Percentiles rank a stretch among this genome's conserved stretches.
Conservation (phyloP, 1,284 basidiomycete species). For the Pholiota adiposa region DNA sequence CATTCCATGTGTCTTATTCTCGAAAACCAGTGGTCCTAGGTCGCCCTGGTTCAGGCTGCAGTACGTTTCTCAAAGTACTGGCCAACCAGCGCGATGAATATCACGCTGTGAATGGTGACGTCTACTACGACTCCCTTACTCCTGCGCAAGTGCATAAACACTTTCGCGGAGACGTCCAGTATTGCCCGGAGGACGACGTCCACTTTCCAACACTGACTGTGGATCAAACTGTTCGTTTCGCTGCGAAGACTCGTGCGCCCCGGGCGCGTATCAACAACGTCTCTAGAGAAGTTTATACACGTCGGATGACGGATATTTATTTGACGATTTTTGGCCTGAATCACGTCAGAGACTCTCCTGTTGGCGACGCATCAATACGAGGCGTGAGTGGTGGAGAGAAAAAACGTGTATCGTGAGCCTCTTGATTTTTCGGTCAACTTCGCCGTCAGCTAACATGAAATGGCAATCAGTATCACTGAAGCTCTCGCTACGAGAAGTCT, state of each 20-base stretch:
- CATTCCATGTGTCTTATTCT: not conserved
- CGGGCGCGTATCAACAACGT: conserved; percentile 45
- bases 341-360: conserved; percentile 61
- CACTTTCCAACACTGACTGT: conserved; percentile 82
- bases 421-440: not conserved
- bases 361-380: conserved; percentile 77
- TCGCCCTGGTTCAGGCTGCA: conserved; percentile 72
- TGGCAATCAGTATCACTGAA: conserved; percentile 30
- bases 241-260: conserved; percentile 65
- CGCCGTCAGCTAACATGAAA: not conserved
- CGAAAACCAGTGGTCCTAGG: conserved; percentile 55
- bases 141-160: conserved; percentile 54
- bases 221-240: conserved; percentile 65
- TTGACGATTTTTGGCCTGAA: conserved; percentile 74
- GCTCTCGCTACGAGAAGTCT: conserved; percentile 31
- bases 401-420: conserved; percentile 70
- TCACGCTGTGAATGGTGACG: conserved; percentile 61
- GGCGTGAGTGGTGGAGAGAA: conserved; percentile 85
- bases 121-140: conserved; percentile 70
- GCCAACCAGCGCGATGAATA: conserved; percentile 71
- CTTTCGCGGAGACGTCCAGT: conserved; percentile 71
- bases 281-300: conserved; percentile 50
- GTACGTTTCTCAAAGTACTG: conserved; percentile 73
- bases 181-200: conserved; percentile 73
- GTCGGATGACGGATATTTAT: conserved; percentile 54